These are phyloP conservation scores for Podaxis mareebaensis DNA, from an alignment of 768 basidiomycete species.

Conservation along the genomic window DNA sequence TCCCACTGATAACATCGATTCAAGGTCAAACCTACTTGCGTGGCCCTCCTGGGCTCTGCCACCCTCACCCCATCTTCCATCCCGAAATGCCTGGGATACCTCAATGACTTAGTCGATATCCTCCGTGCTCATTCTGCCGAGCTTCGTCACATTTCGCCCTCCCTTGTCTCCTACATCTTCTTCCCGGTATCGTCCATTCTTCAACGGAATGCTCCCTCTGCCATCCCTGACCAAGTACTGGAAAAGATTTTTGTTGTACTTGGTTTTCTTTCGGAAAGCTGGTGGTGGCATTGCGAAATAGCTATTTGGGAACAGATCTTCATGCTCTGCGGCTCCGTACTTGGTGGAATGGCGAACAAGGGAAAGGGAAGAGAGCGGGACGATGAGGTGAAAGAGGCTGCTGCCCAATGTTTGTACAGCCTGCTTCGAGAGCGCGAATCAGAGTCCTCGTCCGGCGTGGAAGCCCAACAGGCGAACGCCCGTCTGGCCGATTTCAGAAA, in stretches of 20 bases:
- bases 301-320: slow-evolving; percentile 85
- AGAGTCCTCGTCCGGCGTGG: background rate
- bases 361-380: slow-evolving; percentile 68
- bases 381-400: slow-evolving; percentile 83
- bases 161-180: slow-evolving; percentile 77
- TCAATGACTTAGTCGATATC: slow-evolving; percentile 51
- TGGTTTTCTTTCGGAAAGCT: slow-evolving; percentile 59
- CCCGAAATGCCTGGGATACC: slow-evolving; percentile 45
- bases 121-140: slow-evolving; percentile 44
- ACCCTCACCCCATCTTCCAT: slow-evolving; percentile 58
- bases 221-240: slow-evolving; percentile 78
- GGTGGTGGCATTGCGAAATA: slow-evolving; percentile 84
- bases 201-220: slow-evolving; percentile 65
- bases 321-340: slow-evolving; percentile 65
- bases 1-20: slow-evolving; percentile 4
- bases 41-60: slow-evolving; percentile 75
- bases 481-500: slow-evolving; percentile 37
- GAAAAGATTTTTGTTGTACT: slow-evolving; percentile 71
- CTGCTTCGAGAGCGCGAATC: slow-evolving; percentile 54
- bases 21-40: slow-evolving; percentile 73
- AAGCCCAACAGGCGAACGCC: slow-evolving; percentile 35
- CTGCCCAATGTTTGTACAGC: slow-evolving; percentile 62
- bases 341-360: slow-evolving; percentile 66
- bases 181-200: slow-evolving; percentile 87
- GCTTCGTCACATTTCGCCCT: slow-evolving; percentile 47